A percentile compares a stretch with the other conserved stretches of the same genome.
Evolutionary conservation across 1,284 basidiomycete genomes (phyloP).

Genomic region (Coniferiporia sulphurascens): DNA sequence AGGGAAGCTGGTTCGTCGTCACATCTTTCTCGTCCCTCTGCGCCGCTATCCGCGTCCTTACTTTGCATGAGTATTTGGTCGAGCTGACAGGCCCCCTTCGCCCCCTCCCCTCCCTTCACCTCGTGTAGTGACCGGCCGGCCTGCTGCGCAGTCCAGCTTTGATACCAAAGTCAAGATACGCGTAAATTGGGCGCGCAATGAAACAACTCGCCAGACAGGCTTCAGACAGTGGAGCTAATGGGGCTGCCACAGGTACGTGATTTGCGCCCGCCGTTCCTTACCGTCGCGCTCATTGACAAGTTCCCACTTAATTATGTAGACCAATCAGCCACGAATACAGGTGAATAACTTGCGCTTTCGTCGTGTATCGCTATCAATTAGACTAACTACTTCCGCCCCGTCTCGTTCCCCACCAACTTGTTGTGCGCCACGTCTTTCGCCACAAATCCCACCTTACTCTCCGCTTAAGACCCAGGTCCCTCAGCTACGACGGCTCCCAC

Average conservation of each 20-base stretch:
- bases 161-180: too few relatives aligned
- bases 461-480: not conserved
- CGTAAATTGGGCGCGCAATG: not conserved
- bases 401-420: not conserved
- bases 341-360: not conserved
- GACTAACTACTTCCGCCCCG: not conserved
- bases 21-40: not conserved
- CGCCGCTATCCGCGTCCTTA: not conserved
- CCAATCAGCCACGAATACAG: not conserved
- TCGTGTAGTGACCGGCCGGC: not conserved
- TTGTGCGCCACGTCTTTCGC: slow-evolving; percentile 6
- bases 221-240: not conserved
- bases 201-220: not conserved
- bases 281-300: not conserved
- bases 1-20: not conserved
- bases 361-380: not conserved
- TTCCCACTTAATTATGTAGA: not conserved
- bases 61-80: not conserved
- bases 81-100: not conserved
- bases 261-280: not conserved
- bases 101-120: not conserved
- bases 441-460: not conserved
- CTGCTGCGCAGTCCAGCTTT: too few relatives aligned
- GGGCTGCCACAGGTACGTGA: not conserved
- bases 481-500: not conserved